Evolutionary conservation across 1,284 basidiomycete genomes (phyloP), one percentile per base, ranked within the genome.

Genomic region (Grifola frondosa): DNA sequence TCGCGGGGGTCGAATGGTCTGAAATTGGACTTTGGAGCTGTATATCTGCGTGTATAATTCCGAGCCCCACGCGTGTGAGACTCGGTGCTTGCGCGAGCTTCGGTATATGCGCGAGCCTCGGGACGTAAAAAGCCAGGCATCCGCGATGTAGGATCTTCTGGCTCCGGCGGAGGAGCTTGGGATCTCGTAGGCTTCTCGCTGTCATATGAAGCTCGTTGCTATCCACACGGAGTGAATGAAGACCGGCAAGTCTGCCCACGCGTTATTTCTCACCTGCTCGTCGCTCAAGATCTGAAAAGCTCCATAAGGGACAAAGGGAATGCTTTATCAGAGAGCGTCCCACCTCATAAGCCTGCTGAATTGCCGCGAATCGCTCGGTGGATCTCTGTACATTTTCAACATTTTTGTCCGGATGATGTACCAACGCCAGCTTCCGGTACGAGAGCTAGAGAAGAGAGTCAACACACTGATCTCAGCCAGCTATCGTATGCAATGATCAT

Each of bases 271-370:
- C 65, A 88, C 89, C 71, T 92, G 88, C 37, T 89, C 84, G 61
- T 93, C 90, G 53, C 84, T 88, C 26, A 91, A 71, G 45, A 89
- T 78, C 85, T 88, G 42, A 19, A 10, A 15, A 17, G 30, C 16
- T 13, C 15, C 29, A 36, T 10, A 37, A 26, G 22, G 35, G 29
- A 11, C 19, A 32, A 13, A 9, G 8, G 10, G 19, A 23, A 35
- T 35, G 17, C 21, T 12, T 32, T 10, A 17, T 10, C 12, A 13
- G 9, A 32, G 24, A 19, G 31, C 48, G n/a, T n/a, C 62, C 41
- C 46, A 82, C 91, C 75, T 95, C 91, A 59, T 95, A 95, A 0
- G 92, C 92, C 54, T 91, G 87, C 56, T 94, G 91, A 10, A 97
- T 68, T 42, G 78, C 70, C n/a, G 90, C 82, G 63, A 97, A 97